Evolutionary conservation across 352 stramenopile species (phyloP).

Genomic region (Phytophthora lateralis): DNA sequence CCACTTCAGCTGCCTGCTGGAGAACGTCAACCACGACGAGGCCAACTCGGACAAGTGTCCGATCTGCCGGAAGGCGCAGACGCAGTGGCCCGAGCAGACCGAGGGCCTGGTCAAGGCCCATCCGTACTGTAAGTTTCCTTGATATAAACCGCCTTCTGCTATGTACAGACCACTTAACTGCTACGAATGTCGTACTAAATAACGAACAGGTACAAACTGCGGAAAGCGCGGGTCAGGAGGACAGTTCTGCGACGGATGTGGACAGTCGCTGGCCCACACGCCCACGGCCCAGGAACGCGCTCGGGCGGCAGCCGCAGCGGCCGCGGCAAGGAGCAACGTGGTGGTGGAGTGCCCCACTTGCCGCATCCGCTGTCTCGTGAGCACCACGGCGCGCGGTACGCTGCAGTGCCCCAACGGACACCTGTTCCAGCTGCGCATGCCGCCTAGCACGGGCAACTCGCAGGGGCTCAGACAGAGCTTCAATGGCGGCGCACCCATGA

Average conservation of each 20-base stretch:
- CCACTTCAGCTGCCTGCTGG: slow-evolving; percentile 85
- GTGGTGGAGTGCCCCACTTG: slow-evolving; percentile 79
- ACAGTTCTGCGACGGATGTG: slow-evolving; percentile 77
- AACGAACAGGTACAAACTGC: slow-evolving; percentile 63
- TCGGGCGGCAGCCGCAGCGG: slow-evolving; percentile 51
- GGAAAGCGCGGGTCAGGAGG: slow-evolving; percentile 73
- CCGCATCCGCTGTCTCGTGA: slow-evolving; percentile 80
- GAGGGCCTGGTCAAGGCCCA: slow-evolving; percentile 85
- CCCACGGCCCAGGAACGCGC: slow-evolving; percentile 75
- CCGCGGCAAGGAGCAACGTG: slow-evolving; percentile 65
- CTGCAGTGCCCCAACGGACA: slow-evolving; percentile 80
- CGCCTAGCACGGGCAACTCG: slow-evolving; percentile 46
- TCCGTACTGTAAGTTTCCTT: slow-evolving; percentile 72
- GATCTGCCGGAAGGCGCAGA: slow-evolving; percentile 87
- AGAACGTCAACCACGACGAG: slow-evolving; percentile 92
- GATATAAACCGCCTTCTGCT: not conserved
- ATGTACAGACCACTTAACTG: not conserved
- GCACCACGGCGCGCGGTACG: slow-evolving; percentile 67
- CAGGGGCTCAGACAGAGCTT: slow-evolving; percentile 48
- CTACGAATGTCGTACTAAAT: not conserved
- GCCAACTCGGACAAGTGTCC: slow-evolving; percentile 89
- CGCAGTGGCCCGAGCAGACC: slow-evolving; percentile 86
- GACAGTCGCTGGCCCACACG: slow-evolving; percentile 73
- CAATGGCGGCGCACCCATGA: slow-evolving; percentile 22
- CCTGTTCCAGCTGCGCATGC: slow-evolving; percentile 78